These are phyloP conservation scores for Termitomyces sp. DNA, from an alignment of 768 basidiomycete genomes.

Conservation along the genomic window DNA sequence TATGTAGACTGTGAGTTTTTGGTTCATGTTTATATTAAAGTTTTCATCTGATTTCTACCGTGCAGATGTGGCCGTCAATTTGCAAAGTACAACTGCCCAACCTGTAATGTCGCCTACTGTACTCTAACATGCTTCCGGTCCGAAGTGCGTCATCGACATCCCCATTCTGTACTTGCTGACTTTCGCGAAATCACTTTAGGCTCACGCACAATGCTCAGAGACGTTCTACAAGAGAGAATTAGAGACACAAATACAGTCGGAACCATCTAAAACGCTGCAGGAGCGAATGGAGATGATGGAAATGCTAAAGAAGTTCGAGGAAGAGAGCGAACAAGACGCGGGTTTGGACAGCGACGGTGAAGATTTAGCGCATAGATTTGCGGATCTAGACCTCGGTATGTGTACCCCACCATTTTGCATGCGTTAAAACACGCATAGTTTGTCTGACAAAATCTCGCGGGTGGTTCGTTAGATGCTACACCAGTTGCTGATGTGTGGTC, in stretches of 20 bases:
- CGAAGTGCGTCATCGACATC: conserved; percentile 36
- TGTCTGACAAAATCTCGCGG: background rate
- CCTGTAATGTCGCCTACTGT: conserved; percentile 79
- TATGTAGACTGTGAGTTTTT: conserved; percentile 39
- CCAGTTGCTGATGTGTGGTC: conserved; percentile 56
- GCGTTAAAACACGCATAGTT: background rate
- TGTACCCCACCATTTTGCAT: background rate
- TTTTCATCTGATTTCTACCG: background rate
- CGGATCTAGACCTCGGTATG: conserved; percentile 58
- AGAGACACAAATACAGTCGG: conserved; percentile 52
- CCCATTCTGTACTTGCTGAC: conserved; percentile 1
- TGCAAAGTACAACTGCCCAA: conserved; percentile 76
- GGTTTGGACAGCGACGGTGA: conserved; percentile 31
- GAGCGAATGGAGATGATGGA: conserved; percentile 67
- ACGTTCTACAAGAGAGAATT: conserved; percentile 75
- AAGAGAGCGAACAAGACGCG: conserved; percentile 35
- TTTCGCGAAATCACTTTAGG: conserved; percentile 21
- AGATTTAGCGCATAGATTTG: conserved; percentile 46
- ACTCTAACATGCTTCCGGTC: conserved; percentile 76
- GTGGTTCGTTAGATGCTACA: conserved; percentile 37
- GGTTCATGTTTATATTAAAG: background rate
- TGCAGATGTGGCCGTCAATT: conserved; percentile 69
- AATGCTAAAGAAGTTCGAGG: conserved; percentile 67
- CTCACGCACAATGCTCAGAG: conserved; percentile 75
- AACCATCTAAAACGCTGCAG: conserved; percentile 45